Evolutionary conservation across 331 rosid species (phyloP), one percentile per base, ranked within the genome.

Genomic region (Spiraea crenata): DNA sequence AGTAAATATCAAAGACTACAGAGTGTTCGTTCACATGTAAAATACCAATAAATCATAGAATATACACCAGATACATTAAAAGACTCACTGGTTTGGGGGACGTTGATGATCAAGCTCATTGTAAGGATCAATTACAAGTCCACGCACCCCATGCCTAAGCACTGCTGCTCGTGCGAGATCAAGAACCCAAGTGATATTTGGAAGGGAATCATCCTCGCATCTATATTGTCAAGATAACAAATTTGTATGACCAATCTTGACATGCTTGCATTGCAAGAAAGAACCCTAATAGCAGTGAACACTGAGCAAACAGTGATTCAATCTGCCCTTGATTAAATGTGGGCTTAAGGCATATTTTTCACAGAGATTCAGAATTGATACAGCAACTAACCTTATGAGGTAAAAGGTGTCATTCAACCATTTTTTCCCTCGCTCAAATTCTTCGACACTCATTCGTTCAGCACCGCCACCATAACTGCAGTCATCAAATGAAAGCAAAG

Each of bases 81-180:
- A 70, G 57, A 82, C 85, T 93, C 85, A 93, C 99, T 87, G 96
- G 81, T 57, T 89, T 38, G 87, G 19, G 85, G 87, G 81, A 42
- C 99, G 95, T 82, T 91, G 99, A 81, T 91, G 99, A 82, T 93
- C 97, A 37, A 93, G 97, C 87, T 93, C 99, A 12, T 93, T 93
- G 78, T 93, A 91, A 77, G 99, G 99, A 83, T 93, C 99, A 79
- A 93, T 93, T 79, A 93, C 97, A 74, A 93, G 96, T 67, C 99
- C 99, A 65, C 86, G 92, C 68, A 93, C 95, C 67, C 99, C 99
- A n/a, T 93, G 92, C 85, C 99, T 93, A 67, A 93, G 79, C 25
- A 93, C 97, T 47, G 99, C 96, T 71, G 90, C 84, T 83, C 65
- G 88, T 70, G 99, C 99, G 72, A 89, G 96, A 81, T 86, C 92